Evolutionary conservation across 1,284 basidiomycete species (phyloP).

Genomic region (Xerocomus subilludens): DNA sequence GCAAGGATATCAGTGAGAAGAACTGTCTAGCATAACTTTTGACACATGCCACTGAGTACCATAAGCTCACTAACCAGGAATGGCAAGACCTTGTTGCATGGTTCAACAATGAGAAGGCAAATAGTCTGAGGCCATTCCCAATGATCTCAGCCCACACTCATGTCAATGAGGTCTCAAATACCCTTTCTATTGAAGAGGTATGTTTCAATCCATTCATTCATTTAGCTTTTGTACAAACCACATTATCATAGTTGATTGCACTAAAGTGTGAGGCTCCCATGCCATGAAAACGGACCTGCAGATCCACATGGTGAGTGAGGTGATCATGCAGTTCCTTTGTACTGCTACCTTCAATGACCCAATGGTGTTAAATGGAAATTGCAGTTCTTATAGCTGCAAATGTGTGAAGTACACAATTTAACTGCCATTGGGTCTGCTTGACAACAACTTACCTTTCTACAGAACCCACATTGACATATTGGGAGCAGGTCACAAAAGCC

Average conservation of each 20-base stretch:
- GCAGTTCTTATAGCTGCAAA: neutral
- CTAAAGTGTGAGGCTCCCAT: neutral
- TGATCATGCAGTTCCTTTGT: neutral
- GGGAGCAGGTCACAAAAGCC: neutral
- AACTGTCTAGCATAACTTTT: neutral
- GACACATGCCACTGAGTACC: neutral
- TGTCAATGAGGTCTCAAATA: neutral
- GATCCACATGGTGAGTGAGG: neutral
- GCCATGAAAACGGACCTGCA: neutral
- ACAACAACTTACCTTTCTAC: neutral
- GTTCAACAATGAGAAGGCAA: neutral
- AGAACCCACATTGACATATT: neutral
- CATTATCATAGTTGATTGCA: neutral
- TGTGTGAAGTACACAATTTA: neutral
- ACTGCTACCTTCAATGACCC: neutral
- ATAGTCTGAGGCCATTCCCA: neutral
- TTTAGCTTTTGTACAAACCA: neutral
- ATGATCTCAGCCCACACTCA: neutral
- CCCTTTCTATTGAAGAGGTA: neutral
- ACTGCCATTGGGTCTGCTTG: neutral
- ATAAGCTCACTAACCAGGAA: neutral
- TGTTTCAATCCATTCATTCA: neutral
- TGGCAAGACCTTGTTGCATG: neutral
- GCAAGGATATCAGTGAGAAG: neutral
- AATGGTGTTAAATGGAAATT: neutral